These are phyloP conservation scores for Stephania japonica DNA, from an alignment of 164 flowering plant genomes.

Conservation along the genomic window DNA sequence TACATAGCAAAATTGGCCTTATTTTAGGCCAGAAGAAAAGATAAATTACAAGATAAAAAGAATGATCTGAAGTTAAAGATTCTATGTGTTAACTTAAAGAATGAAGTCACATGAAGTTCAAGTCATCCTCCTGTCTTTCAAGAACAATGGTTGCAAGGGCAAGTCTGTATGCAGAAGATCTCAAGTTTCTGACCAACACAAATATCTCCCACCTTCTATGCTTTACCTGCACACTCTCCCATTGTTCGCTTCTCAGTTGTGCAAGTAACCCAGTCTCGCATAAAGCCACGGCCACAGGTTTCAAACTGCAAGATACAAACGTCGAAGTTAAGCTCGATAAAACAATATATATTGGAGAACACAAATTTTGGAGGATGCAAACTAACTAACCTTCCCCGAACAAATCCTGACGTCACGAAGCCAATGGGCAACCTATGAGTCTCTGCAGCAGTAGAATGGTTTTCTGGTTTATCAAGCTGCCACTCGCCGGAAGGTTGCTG, in stretches of 20 bases:
- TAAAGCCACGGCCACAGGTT: conserved; percentile 51
- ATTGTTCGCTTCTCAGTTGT: conserved; percentile 62
- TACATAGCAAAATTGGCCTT: no score
- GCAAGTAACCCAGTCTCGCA: conserved; percentile 63
- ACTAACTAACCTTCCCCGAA: conserved; percentile 66
- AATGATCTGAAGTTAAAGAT: not conserved
- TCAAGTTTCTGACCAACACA: conserved; percentile 72
- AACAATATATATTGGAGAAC: not conserved
- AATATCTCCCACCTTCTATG: conserved; percentile 45
- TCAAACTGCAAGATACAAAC: conserved; percentile 44
- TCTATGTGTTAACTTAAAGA: not conserved
- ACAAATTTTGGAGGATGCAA: not conserved
- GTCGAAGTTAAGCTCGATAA: not conserved
- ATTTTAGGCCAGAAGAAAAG: no score
- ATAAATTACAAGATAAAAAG: not conserved
- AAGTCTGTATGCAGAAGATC: conserved; percentile 73
- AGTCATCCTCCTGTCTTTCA: conserved; percentile 55
- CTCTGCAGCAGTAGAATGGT: conserved; percentile 32
- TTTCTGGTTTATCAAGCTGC: conserved; percentile 54
- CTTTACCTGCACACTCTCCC: conserved; percentile 41
- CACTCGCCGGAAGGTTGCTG: conserved; percentile 51
- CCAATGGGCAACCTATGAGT: conserved; percentile 75
- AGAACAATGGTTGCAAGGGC: conserved; percentile 69
- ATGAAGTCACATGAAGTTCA: conserved; percentile 32
- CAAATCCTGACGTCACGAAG: conserved; percentile 84